phyloP scores from a whole-genome alignment of 257 asterid genomes.

The Catharanthus roseus region DNA sequence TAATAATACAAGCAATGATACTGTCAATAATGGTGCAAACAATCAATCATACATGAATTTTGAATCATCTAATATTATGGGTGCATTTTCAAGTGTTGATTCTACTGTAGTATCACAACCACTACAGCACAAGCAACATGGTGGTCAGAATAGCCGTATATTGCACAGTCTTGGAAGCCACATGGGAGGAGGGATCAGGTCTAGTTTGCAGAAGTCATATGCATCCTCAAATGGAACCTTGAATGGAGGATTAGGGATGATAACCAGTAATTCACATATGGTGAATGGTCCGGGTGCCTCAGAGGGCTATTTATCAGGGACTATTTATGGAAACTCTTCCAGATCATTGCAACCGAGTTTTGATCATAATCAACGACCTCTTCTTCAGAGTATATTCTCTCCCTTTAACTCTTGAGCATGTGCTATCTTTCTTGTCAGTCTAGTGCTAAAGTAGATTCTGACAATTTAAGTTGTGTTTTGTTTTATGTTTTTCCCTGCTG shows the following conservation, averaged over 20 bases:
- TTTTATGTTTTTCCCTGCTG: constrained; percentile 9
- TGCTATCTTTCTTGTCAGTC: neutral
- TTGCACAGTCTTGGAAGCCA: constrained; percentile 80
- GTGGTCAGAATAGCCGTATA: constrained; percentile 72
- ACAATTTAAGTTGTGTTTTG: neutral
- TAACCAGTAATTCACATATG: constrained; percentile 44
- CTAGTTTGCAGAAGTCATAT: constrained; percentile 68
- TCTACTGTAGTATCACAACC: constrained; percentile 56
- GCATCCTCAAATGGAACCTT: constrained; percentile 55
- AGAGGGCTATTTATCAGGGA: constrained; percentile 51
- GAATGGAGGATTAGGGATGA: constrained; percentile 66
- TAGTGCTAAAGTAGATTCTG: neutral
- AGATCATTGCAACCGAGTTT: constrained; percentile 46
- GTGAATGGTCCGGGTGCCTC: constrained; percentile 51
- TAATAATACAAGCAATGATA: constrained; percentile 42
- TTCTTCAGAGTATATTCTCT: constrained; percentile 48
- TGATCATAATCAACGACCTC: constrained; percentile 68
- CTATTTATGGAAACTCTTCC: constrained; percentile 49
- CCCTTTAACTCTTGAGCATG: neutral
- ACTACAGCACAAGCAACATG: constrained; percentile 66
- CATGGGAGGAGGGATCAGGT: constrained; percentile 72
- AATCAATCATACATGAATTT: constrained; percentile 46
- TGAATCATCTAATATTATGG: constrained; percentile 49
- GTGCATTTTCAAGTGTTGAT: constrained; percentile 54
- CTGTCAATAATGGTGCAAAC: constrained; percentile 35